phyloP scores from a whole-genome alignment of 208 protist species.

The Trypanosoma brucei region DNA sequence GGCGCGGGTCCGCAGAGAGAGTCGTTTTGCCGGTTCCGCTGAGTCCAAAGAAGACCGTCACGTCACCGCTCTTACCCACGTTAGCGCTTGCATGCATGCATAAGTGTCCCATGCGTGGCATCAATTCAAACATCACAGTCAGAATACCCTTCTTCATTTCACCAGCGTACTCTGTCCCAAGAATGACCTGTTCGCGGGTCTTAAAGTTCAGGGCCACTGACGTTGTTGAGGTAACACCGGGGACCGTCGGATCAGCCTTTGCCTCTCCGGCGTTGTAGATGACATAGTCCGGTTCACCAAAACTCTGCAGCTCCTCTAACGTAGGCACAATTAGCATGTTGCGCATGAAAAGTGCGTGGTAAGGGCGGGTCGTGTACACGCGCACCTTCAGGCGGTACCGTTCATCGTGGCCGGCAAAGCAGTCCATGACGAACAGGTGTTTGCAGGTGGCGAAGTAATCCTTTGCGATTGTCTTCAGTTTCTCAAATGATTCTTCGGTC shows the following conservation, averaged over 20 bases:
- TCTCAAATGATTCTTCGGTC: slow-evolving; percentile 86
- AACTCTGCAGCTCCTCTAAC: slow-evolving; percentile 81
- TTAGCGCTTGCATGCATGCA: slow-evolving; percentile 93
- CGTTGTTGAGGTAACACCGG: slow-evolving; percentile 76
- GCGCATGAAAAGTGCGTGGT: slow-evolving; percentile 96
- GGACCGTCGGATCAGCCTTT: slow-evolving; percentile 82
- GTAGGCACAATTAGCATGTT: slow-evolving; percentile 95
- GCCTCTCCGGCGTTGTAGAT: slow-evolving; percentile 95
- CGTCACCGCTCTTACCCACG: slow-evolving; percentile 70
- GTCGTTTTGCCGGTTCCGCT: slow-evolving; percentile 93
- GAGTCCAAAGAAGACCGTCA: slow-evolving; percentile 89
- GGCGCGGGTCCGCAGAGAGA: slow-evolving; percentile 84
- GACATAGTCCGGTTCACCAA: slow-evolving; percentile 93
- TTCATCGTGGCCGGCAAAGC: slow-evolving; percentile 90
- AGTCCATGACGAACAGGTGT: slow-evolving; percentile 93
- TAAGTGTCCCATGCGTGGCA: slow-evolving; percentile 90
- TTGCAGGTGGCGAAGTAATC: slow-evolving; percentile 92
- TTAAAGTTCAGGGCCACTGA: slow-evolving; percentile 84
- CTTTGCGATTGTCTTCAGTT: slow-evolving; percentile 84
- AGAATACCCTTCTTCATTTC: slow-evolving; percentile 99
- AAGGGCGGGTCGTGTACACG: slow-evolving; percentile 88
- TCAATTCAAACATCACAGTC: slow-evolving; percentile 95
- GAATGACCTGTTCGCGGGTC: slow-evolving; percentile 89
- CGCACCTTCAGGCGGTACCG: slow-evolving; percentile 92
- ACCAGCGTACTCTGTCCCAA: slow-evolving; percentile 95